Conservation (phyloP, 345 rosid species). For the Arabidopsis suecica region DNA sequence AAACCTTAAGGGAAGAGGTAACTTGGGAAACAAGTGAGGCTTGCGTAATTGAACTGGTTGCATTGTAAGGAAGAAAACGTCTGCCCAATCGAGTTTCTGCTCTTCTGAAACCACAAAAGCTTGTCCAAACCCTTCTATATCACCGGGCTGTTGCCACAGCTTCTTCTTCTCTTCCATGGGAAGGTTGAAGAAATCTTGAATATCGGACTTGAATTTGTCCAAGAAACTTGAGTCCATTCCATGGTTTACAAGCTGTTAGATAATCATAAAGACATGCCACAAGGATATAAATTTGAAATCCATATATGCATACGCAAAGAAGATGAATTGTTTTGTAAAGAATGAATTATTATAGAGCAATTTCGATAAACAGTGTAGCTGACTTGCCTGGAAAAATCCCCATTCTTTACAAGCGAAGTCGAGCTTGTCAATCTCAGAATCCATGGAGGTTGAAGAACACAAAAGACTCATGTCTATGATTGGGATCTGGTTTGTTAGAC, state of each 20-base stretch:
- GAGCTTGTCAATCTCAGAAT: constrained; percentile 44
- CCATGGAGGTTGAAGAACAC: constrained; percentile 12
- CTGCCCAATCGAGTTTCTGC: constrained; percentile 44
- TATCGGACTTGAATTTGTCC: constrained; percentile 39
- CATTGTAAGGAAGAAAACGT: constrained; percentile 32
- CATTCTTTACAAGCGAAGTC: constrained; percentile 61
- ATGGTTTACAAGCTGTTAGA: constrained; percentile 43
- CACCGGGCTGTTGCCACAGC: constrained; percentile 26
- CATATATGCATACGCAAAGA: neutral
- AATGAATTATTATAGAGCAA: neutral
- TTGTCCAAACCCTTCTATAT: constrained; percentile 43
- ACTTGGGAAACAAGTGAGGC: constrained; percentile 30
- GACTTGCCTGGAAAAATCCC: constrained; percentile 53
- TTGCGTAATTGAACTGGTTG: constrained; percentile 34
- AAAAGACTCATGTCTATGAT: constrained; percentile 28
- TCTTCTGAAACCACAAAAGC: constrained; percentile 40
- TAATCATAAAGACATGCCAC: constrained; percentile 10
- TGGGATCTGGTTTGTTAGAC: constrained; percentile 10
- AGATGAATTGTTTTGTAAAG: neutral
- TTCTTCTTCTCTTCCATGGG: constrained; percentile 46
- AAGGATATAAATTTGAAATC: neutral
- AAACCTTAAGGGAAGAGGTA: constrained; percentile 33
- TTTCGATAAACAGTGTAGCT: constrained; percentile 30
- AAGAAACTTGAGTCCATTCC: constrained; percentile 34
- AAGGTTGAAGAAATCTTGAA: constrained; percentile 40